These are phyloP conservation scores for Gyromitra esculenta DNA, from an alignment of 2,329 filamentous ascomycete genomes.

Conservation along the genomic window DNA sequence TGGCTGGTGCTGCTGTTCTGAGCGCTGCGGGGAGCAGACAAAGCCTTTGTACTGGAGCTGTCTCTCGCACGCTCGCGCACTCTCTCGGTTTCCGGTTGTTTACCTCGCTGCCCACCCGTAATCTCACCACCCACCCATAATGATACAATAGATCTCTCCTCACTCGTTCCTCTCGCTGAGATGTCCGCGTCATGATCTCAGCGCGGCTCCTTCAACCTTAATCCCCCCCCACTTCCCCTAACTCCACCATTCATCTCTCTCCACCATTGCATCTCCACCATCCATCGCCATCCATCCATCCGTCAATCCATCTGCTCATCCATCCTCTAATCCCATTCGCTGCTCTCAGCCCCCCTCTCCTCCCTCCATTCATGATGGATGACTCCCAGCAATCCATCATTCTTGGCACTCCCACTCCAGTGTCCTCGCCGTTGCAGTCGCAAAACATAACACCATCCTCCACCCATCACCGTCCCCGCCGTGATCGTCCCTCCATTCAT, in stretches of 20 bases:
- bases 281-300: neutral
- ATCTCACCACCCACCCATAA: neutral
- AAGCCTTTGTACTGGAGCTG: slow-evolving; percentile 24
- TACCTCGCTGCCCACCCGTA: neutral
- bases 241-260: slow-evolving; percentile 6
- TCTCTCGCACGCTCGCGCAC: neutral
- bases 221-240: neutral
- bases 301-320: neutral
- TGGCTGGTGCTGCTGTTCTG: slow-evolving; percentile 3
- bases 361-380: slow-evolving; percentile 26
- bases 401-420: slow-evolving; percentile 48
- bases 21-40: slow-evolving; percentile 29
- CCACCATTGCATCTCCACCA: slow-evolving; percentile 5
- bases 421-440: slow-evolving; percentile 52
- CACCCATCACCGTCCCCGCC: slow-evolving; percentile 51
- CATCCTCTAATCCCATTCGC: neutral
- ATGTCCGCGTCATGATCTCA: slow-evolving; percentile 36
- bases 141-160: neutral
- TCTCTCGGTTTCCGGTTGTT: neutral
- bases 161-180: neutral
- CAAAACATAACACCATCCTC: slow-evolving; percentile 42
- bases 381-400: slow-evolving; percentile 37
- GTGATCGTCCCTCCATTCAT: slow-evolving; percentile 58
- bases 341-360: neutral
- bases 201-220: slow-evolving; percentile 31